These are phyloP conservation scores for Extremus antarcticus DNA, from an alignment of 495 filamentous ascomycete genomes.

Conservation along the genomic window DNA sequence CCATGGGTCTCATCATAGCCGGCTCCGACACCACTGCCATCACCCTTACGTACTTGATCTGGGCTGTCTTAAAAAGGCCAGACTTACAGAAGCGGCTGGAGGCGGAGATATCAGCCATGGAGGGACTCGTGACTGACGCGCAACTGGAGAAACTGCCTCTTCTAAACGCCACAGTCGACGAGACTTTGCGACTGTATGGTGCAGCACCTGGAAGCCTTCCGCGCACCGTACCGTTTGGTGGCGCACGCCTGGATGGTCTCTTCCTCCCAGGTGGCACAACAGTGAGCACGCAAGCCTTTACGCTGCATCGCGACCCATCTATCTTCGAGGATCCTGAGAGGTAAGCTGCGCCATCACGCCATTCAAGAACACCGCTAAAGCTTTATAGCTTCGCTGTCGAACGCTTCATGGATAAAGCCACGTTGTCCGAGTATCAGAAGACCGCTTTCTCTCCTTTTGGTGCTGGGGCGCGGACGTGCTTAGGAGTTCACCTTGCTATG, in stretches of 20 bases:
- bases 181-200: constrained; percentile 23
- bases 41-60: constrained; percentile 35
- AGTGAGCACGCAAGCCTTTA: constrained; percentile 21
- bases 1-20: constrained; percentile 38
- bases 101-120: constrained; percentile 32
- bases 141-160: constrained; percentile 35
- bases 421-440: no score
- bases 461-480: constrained; percentile 16
- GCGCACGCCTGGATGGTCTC: constrained; percentile 11
- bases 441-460: constrained; percentile 21
- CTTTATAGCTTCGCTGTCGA: no score
- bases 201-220: constrained; percentile 21
- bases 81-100: constrained; percentile 33
- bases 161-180: constrained; percentile 33
- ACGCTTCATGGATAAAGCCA: no score
- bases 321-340: constrained; percentile 16
- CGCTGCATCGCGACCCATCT: constrained; percentile 18
- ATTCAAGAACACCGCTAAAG: constrained; percentile 8
- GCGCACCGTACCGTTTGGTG: constrained; percentile 18
- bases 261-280: constrained; percentile 18
- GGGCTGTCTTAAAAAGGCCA: constrained; percentile 27
- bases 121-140: constrained; percentile 30
- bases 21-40: constrained; percentile 42
- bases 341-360: constrained; percentile 2
- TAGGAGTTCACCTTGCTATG: constrained; percentile 22